Base-by-base conservation (phyloP, 2,329 filamentous ascomycete genomes). In the Fusarium floridanum region DNA sequence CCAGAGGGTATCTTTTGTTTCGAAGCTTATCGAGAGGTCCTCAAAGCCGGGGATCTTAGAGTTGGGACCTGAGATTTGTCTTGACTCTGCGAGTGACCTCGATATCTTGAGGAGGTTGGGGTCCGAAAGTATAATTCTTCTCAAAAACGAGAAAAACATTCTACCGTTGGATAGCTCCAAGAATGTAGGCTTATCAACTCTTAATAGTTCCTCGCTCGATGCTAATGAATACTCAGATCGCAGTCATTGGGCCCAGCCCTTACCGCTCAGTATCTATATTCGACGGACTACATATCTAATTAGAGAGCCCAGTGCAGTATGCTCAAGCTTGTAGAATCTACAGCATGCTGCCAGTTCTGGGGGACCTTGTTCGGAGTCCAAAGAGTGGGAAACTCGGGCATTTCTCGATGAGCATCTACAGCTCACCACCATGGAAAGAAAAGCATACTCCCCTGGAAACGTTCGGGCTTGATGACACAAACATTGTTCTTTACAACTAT, bases 221-320 rank as follows among this genome's bases (percentile, higher is more conserved):
- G 10, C 27, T n/a, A n/a, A n/a, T n/a, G n/a, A n/a, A n/a, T n/a
- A n/a, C n/a, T n/a, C n/a, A n/a, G 48, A 2, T 53, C 0, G 83
- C 90, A 24, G 82, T 91, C 32, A 83, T 91, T 34, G 89, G 89
- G 0, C 89, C 89, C 17, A 90, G 90, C 73, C 84, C 88, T 6
- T 93, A 93, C 82, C 91, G 92, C 68, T 92, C 92, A 59, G 87
- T 95, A 20, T 94, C 91, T 0, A 93, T 93, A 2, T 90, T 92
- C 32, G 91, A 93, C 64, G 93, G 92, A 8, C 48, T 53, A 5
- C 20, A 32, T 2, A 4, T 17, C 24, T 6, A 53, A 20, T 53
- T 53, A 9, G 27, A 53, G 4, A 32, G 14, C 9, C 48, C 27
- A 32, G 48, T 53, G 4, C 17, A 53, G 9, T 29, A 29, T 53